Evolutionary conservation across 495 filamentous ascomycete species (phyloP).

Genomic region (Trichodelitschia bisporula): DNA sequence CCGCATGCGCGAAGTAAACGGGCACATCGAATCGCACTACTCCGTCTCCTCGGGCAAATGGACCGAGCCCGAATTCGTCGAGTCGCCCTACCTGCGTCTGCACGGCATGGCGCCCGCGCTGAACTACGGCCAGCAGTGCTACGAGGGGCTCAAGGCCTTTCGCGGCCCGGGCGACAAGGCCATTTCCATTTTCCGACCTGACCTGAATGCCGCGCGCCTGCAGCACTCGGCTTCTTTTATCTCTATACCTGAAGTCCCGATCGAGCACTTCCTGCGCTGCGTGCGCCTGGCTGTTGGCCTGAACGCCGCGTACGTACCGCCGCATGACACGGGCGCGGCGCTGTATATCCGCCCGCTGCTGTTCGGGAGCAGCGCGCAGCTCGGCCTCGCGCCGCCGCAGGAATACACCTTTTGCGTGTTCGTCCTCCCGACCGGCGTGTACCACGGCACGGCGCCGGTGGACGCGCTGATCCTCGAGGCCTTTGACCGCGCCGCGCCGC

Average conservation of each 20-base stretch:
- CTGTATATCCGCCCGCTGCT: slow-evolving; percentile 75
- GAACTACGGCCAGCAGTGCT: slow-evolving; percentile 83
- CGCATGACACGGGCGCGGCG: slow-evolving; percentile 55
- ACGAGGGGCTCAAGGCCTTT: slow-evolving; percentile 85
- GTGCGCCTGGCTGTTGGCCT: slow-evolving; percentile 57
- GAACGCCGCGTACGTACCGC: slow-evolving; percentile 76
- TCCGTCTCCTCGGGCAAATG: slow-evolving; percentile 44
- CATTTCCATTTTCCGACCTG: slow-evolving; percentile 62
- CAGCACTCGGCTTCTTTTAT: slow-evolving; percentile 51
- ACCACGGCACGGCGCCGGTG: slow-evolving; percentile 65
- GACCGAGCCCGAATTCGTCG: slow-evolving; percentile 45
- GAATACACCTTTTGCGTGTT: slow-evolving; percentile 76
- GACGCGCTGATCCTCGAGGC: slow-evolving; percentile 54
- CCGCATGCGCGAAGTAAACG: slow-evolving; percentile 67
- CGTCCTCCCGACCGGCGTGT: slow-evolving; percentile 68
- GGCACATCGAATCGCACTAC: slow-evolving; percentile 55
- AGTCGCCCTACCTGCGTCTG: slow-evolving; percentile 52
- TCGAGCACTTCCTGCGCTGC: slow-evolving; percentile 42
- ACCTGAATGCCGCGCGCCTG: slow-evolving; percentile 59
- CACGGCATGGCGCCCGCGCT: slow-evolving; percentile 79
- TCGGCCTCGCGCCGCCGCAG: slow-evolving; percentile 60
- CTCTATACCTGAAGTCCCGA: slow-evolving; percentile 52
- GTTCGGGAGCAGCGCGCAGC: slow-evolving; percentile 61
- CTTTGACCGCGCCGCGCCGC: slow-evolving; percentile 50
- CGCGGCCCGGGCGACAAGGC: slow-evolving; percentile 29